These are phyloP conservation scores for Globisporangium mamillatum DNA, from an alignment of 352 stramenopile genomes.

Conservation along the genomic window DNA sequence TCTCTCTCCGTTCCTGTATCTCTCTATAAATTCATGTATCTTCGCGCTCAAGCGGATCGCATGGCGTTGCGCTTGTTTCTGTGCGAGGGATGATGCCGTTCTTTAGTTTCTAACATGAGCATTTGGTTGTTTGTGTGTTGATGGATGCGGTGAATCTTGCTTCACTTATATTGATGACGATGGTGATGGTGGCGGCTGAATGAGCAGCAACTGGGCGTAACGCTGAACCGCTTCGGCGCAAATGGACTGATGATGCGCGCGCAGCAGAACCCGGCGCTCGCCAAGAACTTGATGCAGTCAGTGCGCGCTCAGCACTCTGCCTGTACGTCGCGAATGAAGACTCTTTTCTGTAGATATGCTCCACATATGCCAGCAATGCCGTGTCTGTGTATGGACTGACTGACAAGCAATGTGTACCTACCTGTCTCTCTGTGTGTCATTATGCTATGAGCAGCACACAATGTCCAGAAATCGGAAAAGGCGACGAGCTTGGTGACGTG, in stretches of 20 bases:
- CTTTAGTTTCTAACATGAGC: background rate
- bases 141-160: background rate
- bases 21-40: background rate
- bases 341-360: background rate
- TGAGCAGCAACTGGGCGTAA: conserved; percentile 60
- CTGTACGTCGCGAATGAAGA: conserved; percentile 30
- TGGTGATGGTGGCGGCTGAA: background rate
- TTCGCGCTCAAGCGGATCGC: background rate
- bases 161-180: background rate
- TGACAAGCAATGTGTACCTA: background rate
- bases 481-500: conserved; percentile 67
- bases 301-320: conserved; percentile 55
- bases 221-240: conserved; percentile 53
- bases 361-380: background rate
- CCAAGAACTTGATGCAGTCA: conserved; percentile 50
- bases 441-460: conserved; percentile 31
- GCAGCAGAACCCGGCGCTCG: conserved; percentile 33
- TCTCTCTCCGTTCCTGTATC: background rate
- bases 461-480: conserved; percentile 38
- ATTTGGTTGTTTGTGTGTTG: background rate
- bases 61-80: conserved; percentile 4
- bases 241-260: conserved; percentile 28
- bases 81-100: background rate
- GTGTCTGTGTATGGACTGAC: background rate
- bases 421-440: background rate